Evolutionary conservation across 2,329 filamentous ascomycete species (phyloP).

Genomic region (Ceratocystis diversiconidia): DNA sequence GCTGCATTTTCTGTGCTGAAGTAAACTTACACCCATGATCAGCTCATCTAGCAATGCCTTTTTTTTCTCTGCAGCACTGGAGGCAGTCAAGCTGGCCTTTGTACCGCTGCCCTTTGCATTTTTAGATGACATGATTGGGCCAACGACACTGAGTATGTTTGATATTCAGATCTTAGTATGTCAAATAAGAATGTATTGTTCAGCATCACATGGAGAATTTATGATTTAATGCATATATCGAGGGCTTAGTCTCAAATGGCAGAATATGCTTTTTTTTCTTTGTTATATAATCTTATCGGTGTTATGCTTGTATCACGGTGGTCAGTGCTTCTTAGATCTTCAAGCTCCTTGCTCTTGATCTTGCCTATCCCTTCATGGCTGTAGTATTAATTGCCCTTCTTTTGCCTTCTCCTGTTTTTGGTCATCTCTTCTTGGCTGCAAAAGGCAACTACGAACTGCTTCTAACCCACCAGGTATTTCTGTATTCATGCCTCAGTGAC

Average conservation of each 20-base stretch:
- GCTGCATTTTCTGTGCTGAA: too few relatives aligned
- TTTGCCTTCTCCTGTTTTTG: background rate
- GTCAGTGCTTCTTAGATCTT: background rate
- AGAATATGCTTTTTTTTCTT: background rate
- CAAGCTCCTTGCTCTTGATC: background rate
- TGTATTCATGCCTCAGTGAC: background rate
- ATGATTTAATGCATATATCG: conserved; percentile 7
- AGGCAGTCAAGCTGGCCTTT: conserved; percentile 9
- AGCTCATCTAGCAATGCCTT: conserved; percentile 31
- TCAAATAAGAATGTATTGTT: background rate
- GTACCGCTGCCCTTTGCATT: background rate
- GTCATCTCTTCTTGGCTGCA: background rate
- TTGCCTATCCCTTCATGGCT: background rate
- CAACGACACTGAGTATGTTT: background rate
- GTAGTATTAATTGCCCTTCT: background rate
- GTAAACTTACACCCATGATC: conserved; percentile 39
- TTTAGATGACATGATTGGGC: background rate
- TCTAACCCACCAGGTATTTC: background rate
- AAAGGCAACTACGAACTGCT: background rate
- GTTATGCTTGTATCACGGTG: background rate
- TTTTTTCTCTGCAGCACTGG: conserved; percentile 19
- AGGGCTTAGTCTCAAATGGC: background rate
- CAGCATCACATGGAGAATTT: conserved; percentile 10
- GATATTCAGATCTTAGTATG: background rate
- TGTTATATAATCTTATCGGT: background rate